Percentiles rank a stretch among this genome's conserved stretches.
Conservation (phyloP, 345 rosid species). For the Brassica juncea region DNA sequence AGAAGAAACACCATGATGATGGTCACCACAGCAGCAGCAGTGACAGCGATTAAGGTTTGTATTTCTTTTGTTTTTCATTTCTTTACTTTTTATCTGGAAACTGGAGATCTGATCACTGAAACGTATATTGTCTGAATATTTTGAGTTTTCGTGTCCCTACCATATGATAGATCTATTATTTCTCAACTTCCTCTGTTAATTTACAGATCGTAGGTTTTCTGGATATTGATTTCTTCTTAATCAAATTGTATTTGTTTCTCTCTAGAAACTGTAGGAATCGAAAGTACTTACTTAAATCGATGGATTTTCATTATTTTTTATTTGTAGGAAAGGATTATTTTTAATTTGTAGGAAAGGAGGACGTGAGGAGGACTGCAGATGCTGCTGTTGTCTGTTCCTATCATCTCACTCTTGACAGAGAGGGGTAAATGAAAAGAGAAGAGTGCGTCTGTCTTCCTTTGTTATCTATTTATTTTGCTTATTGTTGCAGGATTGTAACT, state of each 20-base stretch:
- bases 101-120: not conserved
- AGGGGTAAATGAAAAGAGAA: not conserved
- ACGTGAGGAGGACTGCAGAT: not conserved
- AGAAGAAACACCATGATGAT: conserved; percentile 45
- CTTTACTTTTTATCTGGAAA: not conserved
- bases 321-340: not conserved
- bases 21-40: conserved; percentile 63
- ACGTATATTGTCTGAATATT: not conserved
- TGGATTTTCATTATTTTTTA: not conserved
- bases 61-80: not conserved
- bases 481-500: not conserved
- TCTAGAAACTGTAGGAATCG: not conserved
- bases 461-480: conserved; percentile 1
- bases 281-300: not conserved
- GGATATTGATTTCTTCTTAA: too few relatives aligned
- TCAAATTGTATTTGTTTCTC: too few relatives aligned
- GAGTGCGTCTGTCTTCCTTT: not conserved
- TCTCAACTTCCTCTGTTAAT: too few relatives aligned
- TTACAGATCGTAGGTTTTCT: too few relatives aligned
- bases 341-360: conserved; percentile 7
- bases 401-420: not conserved
- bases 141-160: not conserved
- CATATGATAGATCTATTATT: not conserved
- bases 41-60: conserved; percentile 54
- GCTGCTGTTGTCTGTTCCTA: conserved; percentile 1